A percentile compares a stretch with the other conserved stretches of the same genome.
Conservation (phyloP, 208 protist species). For the Crithidia acanthocephali region DNA sequence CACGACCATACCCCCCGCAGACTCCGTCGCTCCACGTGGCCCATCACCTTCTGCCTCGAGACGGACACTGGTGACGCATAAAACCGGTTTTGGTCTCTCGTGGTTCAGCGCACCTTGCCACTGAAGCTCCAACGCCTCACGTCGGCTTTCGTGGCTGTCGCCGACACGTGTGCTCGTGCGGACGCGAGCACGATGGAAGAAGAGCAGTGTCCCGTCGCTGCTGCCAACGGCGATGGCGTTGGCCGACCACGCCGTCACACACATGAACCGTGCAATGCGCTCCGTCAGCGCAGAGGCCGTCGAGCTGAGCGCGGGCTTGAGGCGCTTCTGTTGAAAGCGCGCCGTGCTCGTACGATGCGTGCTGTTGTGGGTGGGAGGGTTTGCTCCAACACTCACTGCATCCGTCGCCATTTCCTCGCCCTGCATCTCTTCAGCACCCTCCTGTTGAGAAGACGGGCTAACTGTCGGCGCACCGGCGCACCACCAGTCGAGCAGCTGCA, state of each 20-base stretch:
- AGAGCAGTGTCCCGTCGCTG: constrained; percentile 64
- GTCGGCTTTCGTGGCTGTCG: background rate
- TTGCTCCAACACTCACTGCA: background rate
- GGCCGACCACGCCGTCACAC: constrained; percentile 34
- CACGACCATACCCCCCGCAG: constrained; percentile 23
- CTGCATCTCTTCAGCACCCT: background rate
- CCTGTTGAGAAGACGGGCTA: background rate
- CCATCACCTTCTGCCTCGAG: background rate
- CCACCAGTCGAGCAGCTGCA: constrained; percentile 37
- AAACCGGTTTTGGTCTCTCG: constrained; percentile 47
- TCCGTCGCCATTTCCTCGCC: background rate
- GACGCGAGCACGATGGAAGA: constrained; percentile 20
- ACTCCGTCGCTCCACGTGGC: too few relatives aligned
- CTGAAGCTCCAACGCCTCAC: constrained; percentile 6
- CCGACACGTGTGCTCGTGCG: background rate
- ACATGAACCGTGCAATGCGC: constrained; percentile 63
- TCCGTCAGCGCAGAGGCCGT: constrained; percentile 24
- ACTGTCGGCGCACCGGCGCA: background rate
- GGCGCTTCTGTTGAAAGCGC: constrained; percentile 15
- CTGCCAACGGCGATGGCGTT: constrained; percentile 51
- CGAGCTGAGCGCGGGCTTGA: background rate
- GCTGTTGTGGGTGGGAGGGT: background rate
- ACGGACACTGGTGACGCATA: constrained; percentile 28
- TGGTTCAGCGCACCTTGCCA: constrained; percentile 23
- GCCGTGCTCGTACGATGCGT: constrained; percentile 3